phyloP scores from a whole-genome alignment of 2,329 filamentous ascomycete species.

The Ophiocordyceps robertsii region DNA sequence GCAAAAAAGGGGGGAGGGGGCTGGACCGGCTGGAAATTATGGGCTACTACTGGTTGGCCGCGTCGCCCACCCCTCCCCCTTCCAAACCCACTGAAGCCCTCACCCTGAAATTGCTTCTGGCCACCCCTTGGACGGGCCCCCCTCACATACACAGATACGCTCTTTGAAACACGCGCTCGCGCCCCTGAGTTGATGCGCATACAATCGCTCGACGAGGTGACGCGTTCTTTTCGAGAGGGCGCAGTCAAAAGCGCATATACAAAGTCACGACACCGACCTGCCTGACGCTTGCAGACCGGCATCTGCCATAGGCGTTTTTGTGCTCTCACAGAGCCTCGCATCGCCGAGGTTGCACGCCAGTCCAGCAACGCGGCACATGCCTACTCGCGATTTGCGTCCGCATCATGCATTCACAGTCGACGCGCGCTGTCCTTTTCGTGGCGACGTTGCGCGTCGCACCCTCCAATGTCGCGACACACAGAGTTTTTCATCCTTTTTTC shows the following conservation, averaged over 20 bases:
- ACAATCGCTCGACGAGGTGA: background rate
- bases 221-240: background rate
- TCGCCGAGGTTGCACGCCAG: background rate
- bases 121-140: conserved; percentile 6
- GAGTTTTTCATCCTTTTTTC: conserved; percentile 4
- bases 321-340: background rate
- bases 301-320: too few relatives aligned
- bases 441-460: conserved; percentile 6
- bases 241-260: background rate
- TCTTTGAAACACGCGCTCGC: conserved; percentile 7
- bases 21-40: conserved; percentile 7
- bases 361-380: background rate
- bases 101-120: conserved; percentile 11
- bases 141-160: conserved; percentile 8
- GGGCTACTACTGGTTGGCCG: conserved; percentile 8
- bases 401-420: background rate
- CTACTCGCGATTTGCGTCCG: background rate
- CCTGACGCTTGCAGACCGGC: too few relatives aligned
- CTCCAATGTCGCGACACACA: conserved; percentile 5
- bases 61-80: conserved; percentile 3
- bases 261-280: too few relatives aligned
- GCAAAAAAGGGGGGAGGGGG: conserved; percentile 1
- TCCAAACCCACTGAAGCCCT: conserved; percentile 6
- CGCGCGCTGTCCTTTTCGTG: background rate
- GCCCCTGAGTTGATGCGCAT: conserved; percentile 2